Evolutionary conservation across 768 basidiomycete genomes (phyloP).

Genomic region (Leccinum disarticulatum): DNA sequence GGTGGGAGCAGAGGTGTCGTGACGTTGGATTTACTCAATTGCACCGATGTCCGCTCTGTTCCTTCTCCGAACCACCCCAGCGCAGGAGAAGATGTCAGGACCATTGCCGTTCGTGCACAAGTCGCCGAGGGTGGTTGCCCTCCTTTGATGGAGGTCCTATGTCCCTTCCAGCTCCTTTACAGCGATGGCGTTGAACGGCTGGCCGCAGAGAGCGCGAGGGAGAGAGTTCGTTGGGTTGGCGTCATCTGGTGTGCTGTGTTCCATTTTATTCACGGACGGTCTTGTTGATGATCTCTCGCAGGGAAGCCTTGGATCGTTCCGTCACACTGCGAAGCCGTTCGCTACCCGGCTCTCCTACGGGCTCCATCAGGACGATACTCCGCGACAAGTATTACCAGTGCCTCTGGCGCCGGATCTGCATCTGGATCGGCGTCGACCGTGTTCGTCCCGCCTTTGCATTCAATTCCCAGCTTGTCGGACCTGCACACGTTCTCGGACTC

Average conservation of each 20-base stretch:
- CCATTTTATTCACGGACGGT: not conserved
- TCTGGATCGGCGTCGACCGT: conserved; percentile 69
- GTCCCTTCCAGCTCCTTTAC: no score
- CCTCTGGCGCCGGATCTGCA: conserved; percentile 38
- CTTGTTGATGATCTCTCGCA: conserved; percentile 29
- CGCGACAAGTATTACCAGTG: conserved; percentile 44
- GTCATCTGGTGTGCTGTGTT: conserved; percentile 68
- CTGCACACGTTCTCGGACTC: conserved; percentile 45
- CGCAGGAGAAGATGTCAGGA: conserved; percentile 84
- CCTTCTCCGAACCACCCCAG: conserved; percentile 79
- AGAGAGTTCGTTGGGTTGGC: conserved; percentile 89
- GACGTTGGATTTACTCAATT: conserved; percentile 83
- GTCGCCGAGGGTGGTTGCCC: no score
- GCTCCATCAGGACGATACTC: conserved; percentile 72
- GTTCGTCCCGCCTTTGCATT: conserved; percentile 74
- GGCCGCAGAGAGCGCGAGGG: no score
- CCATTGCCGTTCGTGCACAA: no score
- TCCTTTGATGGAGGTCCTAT: no score
- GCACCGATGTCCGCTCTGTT: conserved; percentile 80
- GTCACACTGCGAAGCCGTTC: conserved; percentile 49
- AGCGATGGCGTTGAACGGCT: no score
- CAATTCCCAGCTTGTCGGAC: conserved; percentile 71
- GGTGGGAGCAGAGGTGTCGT: conserved; percentile 84
- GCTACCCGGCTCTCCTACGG: conserved; percentile 44
- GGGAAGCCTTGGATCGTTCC: conserved; percentile 78